phyloP scores from a whole-genome alignment of 768 basidiomycete genomes.

The Glaciozyma antarctica region DNA sequence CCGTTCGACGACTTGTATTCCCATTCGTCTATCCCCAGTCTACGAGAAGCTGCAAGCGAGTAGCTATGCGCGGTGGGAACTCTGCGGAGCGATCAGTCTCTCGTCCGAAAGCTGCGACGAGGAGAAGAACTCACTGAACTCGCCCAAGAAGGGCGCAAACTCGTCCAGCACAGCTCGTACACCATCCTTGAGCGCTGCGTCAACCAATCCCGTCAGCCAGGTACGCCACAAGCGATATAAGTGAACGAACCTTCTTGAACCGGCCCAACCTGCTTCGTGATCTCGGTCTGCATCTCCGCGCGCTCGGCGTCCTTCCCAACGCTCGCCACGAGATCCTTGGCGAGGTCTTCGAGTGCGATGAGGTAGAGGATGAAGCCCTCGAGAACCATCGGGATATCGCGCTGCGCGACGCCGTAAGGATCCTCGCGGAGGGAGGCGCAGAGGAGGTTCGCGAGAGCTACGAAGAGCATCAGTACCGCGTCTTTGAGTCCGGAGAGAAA shows the following conservation, averaged over 20 bases:
- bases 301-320: slow-evolving; percentile 5
- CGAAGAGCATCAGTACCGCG: too few relatives aligned
- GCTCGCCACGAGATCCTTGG: slow-evolving; percentile 46
- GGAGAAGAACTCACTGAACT: slow-evolving; percentile 5
- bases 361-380: slow-evolving; percentile 66
- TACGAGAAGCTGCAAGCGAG: too few relatives aligned
- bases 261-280: slow-evolving; percentile 17
- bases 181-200: slow-evolving; percentile 19
- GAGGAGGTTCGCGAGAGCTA: slow-evolving; percentile 58
- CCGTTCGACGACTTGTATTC: too few relatives aligned
- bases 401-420: slow-evolving; percentile 69
- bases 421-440: slow-evolving; percentile 71
- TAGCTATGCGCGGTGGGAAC: too few relatives aligned
- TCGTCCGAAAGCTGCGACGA: too few relatives aligned
- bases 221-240: background rate
- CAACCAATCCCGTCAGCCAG: background rate
- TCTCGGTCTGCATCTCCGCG: slow-evolving; percentile 2
- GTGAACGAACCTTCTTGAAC: slow-evolving; percentile 12
- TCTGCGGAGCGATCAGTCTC: too few relatives aligned
- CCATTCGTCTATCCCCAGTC: too few relatives aligned
- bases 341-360: slow-evolving; percentile 56
- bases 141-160: slow-evolving; percentile 22
- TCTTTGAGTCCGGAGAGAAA: too few relatives aligned
- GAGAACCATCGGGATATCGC: slow-evolving; percentile 70
- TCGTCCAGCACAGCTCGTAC: slow-evolving; percentile 22